phyloP scores from a whole-genome alignment of 768 basidiomycete species.

The Trametes cingulata region DNA sequence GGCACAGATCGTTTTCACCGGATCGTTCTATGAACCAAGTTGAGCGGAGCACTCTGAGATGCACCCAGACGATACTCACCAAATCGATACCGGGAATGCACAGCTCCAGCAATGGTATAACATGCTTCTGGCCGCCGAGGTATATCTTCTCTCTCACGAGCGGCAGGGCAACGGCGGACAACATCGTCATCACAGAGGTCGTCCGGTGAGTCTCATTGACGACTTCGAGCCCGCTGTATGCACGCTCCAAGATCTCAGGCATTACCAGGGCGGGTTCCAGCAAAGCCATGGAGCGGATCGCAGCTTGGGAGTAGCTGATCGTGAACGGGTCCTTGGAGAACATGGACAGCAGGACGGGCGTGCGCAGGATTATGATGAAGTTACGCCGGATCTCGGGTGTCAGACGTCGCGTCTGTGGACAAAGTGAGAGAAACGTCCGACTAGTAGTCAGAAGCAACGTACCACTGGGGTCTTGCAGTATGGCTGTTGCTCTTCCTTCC shows the following conservation, averaged over 20 bases:
- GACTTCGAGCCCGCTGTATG: slow-evolving; percentile 88
- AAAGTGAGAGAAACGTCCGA: neutral
- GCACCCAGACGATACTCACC: slow-evolving; percentile 40
- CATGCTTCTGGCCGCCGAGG: slow-evolving; percentile 85
- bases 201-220: slow-evolving; percentile 96
- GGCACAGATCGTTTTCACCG: slow-evolving; percentile 75
- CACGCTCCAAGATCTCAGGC: slow-evolving; percentile 89
- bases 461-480: slow-evolving; percentile 81
- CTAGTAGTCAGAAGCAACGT: slow-evolving; percentile 26
- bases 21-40: slow-evolving; percentile 64
- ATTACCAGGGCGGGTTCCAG: slow-evolving; percentile 85
- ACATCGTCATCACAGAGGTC: slow-evolving; percentile 84
- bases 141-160: slow-evolving; percentile 77
- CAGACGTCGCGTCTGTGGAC: slow-evolving; percentile 63
- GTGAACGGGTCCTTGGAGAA: slow-evolving; percentile 82
- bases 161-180: slow-evolving; percentile 75
- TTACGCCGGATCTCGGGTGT: slow-evolving; percentile 78
- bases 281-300: slow-evolving; percentile 74
- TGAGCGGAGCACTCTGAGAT: neutral
- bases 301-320: slow-evolving; percentile 78
- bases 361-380: slow-evolving; percentile 80
- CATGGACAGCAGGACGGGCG: slow-evolving; percentile 89
- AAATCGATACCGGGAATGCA: slow-evolving; percentile 92
- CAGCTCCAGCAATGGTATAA: slow-evolving; percentile 84
- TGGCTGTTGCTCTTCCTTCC: slow-evolving; percentile 73